Percentiles rank a stretch among this genome's conserved stretches.
These are phyloP conservation scores for Phytophthora sojae DNA, from an alignment of 352 stramenopile species.

Conservation along the genomic window DNA sequence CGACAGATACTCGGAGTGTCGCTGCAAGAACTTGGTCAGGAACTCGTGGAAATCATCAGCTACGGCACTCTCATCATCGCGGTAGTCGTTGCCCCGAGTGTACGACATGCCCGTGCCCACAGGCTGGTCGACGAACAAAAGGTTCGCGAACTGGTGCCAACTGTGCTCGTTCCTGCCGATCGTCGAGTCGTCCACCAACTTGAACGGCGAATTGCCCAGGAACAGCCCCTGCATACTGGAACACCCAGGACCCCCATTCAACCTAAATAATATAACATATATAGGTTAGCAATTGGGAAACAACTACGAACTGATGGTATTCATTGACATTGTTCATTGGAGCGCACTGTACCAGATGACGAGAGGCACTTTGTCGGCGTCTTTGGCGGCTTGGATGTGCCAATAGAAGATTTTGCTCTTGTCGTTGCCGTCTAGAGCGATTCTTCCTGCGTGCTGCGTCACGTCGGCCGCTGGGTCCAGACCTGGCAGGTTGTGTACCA, in stretches of 20 bases:
- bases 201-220: conserved; percentile 77
- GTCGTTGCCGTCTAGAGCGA: conserved; percentile 54
- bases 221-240: conserved; percentile 85
- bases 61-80: conserved; percentile 53
- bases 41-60: conserved; percentile 94
- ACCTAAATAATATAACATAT: conserved; percentile 37
- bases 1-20: conserved; percentile 81
- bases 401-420: conserved; percentile 84
- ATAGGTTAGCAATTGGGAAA: too few species aligned
- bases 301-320: neutral
- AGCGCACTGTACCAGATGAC: conserved; percentile 62
- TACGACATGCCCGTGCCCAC: conserved; percentile 84
- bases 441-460: conserved; percentile 72
- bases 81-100: conserved; percentile 62
- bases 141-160: conserved; percentile 77
- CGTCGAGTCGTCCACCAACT: conserved; percentile 55
- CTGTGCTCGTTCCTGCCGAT: conserved; percentile 76
- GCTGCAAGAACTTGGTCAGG: conserved; percentile 92
- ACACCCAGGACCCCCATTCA: conserved; percentile 86
- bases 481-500: conserved; percentile 59
- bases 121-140: conserved; percentile 89
- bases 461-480: conserved; percentile 59
- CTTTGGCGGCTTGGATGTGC: conserved; percentile 66
- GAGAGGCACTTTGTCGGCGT: conserved; percentile 61
- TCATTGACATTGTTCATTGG: neutral